Evolutionary conservation across 2,329 filamentous ascomycete genomes (phyloP).

Genomic region (Anthostomella pinea): DNA sequence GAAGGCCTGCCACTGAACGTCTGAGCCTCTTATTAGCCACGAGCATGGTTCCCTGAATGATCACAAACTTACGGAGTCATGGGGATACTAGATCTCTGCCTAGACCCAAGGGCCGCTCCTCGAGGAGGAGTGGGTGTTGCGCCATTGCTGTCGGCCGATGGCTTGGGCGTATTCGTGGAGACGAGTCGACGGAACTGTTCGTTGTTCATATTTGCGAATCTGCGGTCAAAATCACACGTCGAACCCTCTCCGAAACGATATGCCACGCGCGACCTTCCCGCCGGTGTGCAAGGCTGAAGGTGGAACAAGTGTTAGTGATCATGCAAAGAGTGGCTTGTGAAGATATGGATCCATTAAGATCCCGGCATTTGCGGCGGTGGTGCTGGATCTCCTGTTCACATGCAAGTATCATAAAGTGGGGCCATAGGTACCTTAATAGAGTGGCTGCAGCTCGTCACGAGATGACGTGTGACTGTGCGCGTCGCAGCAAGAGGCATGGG

Average conservation of each 20-base stretch:
- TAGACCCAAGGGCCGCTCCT: constrained; percentile 65
- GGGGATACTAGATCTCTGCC: constrained; percentile 76
- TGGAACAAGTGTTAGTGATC: constrained; percentile 3
- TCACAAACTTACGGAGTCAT: constrained; percentile 78
- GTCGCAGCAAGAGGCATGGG: constrained; percentile 13
- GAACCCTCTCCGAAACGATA: neutral
- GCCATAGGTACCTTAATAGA: too few relatives aligned
- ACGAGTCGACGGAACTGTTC: constrained; percentile 86
- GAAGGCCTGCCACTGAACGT: constrained; percentile 58
- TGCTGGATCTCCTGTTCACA: too few relatives aligned
- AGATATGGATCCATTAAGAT: too few relatives aligned
- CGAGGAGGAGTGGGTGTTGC: constrained; percentile 35
- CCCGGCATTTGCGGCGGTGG: too few relatives aligned
- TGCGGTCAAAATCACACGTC: neutral
- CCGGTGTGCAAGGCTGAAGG: constrained; percentile 2
- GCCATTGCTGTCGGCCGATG: constrained; percentile 43
- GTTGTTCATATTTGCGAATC: constrained; percentile 88
- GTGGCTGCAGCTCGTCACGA: constrained; percentile 30
- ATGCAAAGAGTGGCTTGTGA: too few relatives aligned
- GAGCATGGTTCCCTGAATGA: constrained; percentile 1
- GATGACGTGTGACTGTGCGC: constrained; percentile 37
- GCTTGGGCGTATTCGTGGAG: constrained; percentile 45
- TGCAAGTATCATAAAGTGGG: too few relatives aligned
- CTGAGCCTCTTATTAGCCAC: constrained; percentile 39
- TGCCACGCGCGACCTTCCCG: too few relatives aligned